Evolutionary conservation across 129 eudicot species (phyloP).

Genomic region (Chrysanthemum lavandulifolium): DNA sequence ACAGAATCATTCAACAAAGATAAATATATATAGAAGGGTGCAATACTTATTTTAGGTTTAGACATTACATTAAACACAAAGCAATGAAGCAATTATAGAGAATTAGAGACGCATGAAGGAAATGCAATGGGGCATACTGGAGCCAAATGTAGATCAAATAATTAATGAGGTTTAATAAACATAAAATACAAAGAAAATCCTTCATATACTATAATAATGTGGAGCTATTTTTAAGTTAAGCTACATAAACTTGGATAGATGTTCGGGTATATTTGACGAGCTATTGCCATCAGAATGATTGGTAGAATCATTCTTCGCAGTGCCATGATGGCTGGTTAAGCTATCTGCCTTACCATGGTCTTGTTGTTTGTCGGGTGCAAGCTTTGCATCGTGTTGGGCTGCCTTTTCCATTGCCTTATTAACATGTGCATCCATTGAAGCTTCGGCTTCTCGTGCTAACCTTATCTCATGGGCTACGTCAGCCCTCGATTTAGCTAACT

Average conservation of each 20-base stretch:
- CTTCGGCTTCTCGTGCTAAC: conserved; percentile 76
- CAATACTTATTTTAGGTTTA: too few relatives aligned
- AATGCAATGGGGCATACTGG: not conserved
- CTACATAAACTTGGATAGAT: conserved; percentile 32
- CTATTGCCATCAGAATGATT: conserved; percentile 18
- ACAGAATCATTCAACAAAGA: too few relatives aligned
- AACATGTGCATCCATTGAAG: conserved; percentile 67
- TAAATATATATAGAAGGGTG: too few relatives aligned
- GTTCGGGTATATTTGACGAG: conserved; percentile 28
- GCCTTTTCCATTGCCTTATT: conserved; percentile 68
- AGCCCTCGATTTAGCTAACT: conserved; percentile 47
- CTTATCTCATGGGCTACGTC: conserved; percentile 79
- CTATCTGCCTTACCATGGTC: conserved; percentile 3
- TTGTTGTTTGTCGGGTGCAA: conserved; percentile 5
- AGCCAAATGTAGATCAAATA: not conserved
- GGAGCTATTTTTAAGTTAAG: not conserved
- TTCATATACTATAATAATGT: conserved; percentile 2
- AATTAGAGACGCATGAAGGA: too few relatives aligned
- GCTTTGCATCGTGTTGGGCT: conserved; percentile 44
- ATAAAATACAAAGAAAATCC: conserved; percentile 13
- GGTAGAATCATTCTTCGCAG: not conserved
- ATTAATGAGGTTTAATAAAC: conserved; percentile 11
- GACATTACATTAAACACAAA: too few relatives aligned
- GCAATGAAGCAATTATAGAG: too few relatives aligned
- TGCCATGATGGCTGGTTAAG: not conserved